phyloP scores from a whole-genome alignment of 2,329 filamentous ascomycete genomes.

The Pseudogymnoascus sp. region DNA sequence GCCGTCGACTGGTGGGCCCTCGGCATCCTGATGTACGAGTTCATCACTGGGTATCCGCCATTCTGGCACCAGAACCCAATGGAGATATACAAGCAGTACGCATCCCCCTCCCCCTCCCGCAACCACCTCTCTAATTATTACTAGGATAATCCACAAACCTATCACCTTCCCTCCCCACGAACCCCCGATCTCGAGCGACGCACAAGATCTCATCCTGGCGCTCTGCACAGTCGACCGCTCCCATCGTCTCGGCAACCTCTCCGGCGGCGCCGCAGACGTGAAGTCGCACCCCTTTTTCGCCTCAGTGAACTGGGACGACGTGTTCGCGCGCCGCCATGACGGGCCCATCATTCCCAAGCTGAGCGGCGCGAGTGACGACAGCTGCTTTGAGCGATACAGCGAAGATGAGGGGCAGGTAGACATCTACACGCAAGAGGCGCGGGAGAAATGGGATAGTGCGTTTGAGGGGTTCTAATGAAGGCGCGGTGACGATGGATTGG shows the following conservation, averaged over 20 bases:
- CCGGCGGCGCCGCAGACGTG: slow-evolving; percentile 62
- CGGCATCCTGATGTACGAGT: slow-evolving; percentile 77
- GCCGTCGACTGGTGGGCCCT: slow-evolving; percentile 86
- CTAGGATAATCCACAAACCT: slow-evolving; percentile 69
- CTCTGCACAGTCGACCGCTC: slow-evolving; percentile 75
- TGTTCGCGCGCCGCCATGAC: slow-evolving; percentile 54
- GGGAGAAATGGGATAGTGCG: slow-evolving; percentile 58
- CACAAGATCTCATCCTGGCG: slow-evolving; percentile 66
- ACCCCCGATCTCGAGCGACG: slow-evolving; percentile 56
- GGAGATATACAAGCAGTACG: slow-evolving; percentile 74
- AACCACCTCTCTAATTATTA: neutral
- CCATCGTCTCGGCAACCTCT: slow-evolving; percentile 69
- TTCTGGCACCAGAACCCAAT: slow-evolving; percentile 85
- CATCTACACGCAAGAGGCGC: slow-evolving; percentile 61
- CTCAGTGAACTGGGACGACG: slow-evolving; percentile 64
- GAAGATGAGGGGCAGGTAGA: slow-evolving; percentile 50
- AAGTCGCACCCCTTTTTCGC: slow-evolving; percentile 71
- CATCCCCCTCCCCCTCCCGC: slow-evolving; percentile 14
- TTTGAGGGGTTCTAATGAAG: slow-evolving; percentile 59
- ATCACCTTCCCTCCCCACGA: slow-evolving; percentile 65
- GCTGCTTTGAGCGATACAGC: slow-evolving; percentile 79
- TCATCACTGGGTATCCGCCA: slow-evolving; percentile 74
- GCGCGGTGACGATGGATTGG: neutral
- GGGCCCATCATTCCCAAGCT: slow-evolving; percentile 73
- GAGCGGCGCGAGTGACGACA: slow-evolving; percentile 63